phyloP scores from a whole-genome alignment of 208 protist species.

The Phytomonas sp. region DNA sequence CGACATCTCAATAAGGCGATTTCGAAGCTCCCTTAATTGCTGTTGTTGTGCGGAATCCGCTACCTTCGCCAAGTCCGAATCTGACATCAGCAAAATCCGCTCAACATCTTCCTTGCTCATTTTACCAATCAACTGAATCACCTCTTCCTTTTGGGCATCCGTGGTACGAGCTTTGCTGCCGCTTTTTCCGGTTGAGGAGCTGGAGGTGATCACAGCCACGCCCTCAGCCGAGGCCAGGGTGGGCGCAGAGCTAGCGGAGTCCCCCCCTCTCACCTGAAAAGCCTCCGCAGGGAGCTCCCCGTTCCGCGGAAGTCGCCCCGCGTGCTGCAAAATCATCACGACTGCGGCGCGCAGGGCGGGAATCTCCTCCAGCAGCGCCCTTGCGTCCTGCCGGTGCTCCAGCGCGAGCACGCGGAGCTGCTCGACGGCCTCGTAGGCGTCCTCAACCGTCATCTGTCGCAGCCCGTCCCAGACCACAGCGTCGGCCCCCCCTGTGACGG shows the following conservation, averaged over 20 bases:
- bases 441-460: conserved; percentile 36
- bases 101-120: conserved; percentile 79
- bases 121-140: conserved; percentile 59
- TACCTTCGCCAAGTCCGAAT: conserved; percentile 51
- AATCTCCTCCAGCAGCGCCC: conserved; percentile 48
- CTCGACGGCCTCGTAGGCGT: conserved; percentile 84
- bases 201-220: neutral
- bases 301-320: conserved; percentile 36
- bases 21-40: conserved; percentile 58
- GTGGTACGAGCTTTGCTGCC: conserved; percentile 10
- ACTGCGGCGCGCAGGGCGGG: conserved; percentile 64
- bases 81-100: conserved; percentile 55
- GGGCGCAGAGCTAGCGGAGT: conserved; percentile 7
- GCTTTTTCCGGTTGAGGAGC: neutral
- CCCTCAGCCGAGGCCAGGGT: neutral
- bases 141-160: conserved; percentile 50
- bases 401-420: conserved; percentile 79
- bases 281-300: conserved; percentile 46
- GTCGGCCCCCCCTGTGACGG: conserved; percentile 49
- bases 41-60: conserved; percentile 43
- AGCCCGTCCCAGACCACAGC: conserved; percentile 47
- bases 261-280: conserved; percentile 12
- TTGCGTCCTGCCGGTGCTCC: conserved; percentile 54
- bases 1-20: conserved; percentile 59
- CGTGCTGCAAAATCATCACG: conserved; percentile 80